Evolutionary conservation across 176 grass and related monocot genomes (phyloP), one percentile per base, ranked within the genome.

Genomic region (Carex scoparia): DNA sequence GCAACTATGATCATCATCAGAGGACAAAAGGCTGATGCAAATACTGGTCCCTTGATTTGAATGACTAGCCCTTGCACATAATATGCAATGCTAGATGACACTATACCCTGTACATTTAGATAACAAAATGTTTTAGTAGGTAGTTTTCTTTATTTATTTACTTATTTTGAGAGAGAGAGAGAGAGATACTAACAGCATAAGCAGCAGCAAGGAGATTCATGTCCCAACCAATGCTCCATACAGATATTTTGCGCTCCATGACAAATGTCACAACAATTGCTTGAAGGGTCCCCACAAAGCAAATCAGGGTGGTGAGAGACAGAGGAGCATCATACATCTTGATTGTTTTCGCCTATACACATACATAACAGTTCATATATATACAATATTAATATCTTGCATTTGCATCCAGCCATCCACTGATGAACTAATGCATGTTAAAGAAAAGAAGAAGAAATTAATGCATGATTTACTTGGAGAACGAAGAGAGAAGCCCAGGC

Each of bases 1-100:
- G 96, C 96, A 63, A 99, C 96, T 81, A 99, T 81, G 80, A 95
- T 95, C 96, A 99, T 99, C 96, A 94, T 99, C 61, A 95, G 90
- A 2, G 96, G 96, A 87, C 96, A 95, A 91, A 99, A 99, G 57
- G 96, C 91, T 10, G 96, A 95, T 79, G 93, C 96, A 84, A 99
- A 99, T 9, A 99, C 96, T 2, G 96, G 96, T 2, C 96, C 96
- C 16, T 86, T 79, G 66, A 62, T 88, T 83, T 99, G 88, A 32
- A 99, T 89, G 65, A 99, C 96, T 80, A 99, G 88, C 6, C 91
- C 96, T 92, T 99, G 97, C 60, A 99, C 97, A 87, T 99, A 99
- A 87, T 99, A 99, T 72, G 97, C 97, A 88, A 99, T 89, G 97
- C 97, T 99, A 35, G 97, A 99, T 86, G 97, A 91, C 84, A 99